These are phyloP conservation scores for Sugiyamaella boreocaroliniensis DNA, from an alignment of 805 yeast species.

Conservation along the genomic window DNA sequence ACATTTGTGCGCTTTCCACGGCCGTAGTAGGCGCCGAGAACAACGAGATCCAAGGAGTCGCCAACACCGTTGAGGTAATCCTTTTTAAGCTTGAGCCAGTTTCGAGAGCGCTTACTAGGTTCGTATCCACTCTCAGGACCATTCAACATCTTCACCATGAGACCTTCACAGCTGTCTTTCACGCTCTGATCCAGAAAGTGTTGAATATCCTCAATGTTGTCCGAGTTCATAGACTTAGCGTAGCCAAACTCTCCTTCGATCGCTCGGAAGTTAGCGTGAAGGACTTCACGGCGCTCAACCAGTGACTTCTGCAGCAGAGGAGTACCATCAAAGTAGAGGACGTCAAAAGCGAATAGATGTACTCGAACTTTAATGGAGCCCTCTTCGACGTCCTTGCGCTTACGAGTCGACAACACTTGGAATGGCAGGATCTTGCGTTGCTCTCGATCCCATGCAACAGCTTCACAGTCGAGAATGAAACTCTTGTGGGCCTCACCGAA, in stretches of 20 bases:
- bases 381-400: constrained; percentile 84
- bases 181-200: constrained; percentile 81
- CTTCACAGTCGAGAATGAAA: constrained; percentile 88
- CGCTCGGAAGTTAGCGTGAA: constrained; percentile 49
- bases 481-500: constrained; percentile 38
- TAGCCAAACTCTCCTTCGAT: constrained; percentile 74
- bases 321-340: constrained; percentile 66
- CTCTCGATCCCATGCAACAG: constrained; percentile 92
- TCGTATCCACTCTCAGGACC: constrained; percentile 80
- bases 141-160: constrained; percentile 86
- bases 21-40: constrained; percentile 89
- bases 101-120: constrained; percentile 89
- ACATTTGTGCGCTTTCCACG: constrained; percentile 91
- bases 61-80: constrained; percentile 95
- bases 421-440: constrained; percentile 81
- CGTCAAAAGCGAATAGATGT: constrained; percentile 87
- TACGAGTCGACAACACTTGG: constrained; percentile 87
- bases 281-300: constrained; percentile 57
- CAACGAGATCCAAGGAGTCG: constrained; percentile 88
- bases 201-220: constrained; percentile 69
- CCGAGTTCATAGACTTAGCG: constrained; percentile 69
- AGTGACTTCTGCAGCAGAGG: constrained; percentile 62
- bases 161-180: constrained; percentile 86
- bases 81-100: constrained; percentile 93
- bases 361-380: constrained; percentile 86